These are phyloP conservation scores for Adansonia grandidieri DNA, from an alignment of 441 rosid genomes.

Conservation along the genomic window DNA sequence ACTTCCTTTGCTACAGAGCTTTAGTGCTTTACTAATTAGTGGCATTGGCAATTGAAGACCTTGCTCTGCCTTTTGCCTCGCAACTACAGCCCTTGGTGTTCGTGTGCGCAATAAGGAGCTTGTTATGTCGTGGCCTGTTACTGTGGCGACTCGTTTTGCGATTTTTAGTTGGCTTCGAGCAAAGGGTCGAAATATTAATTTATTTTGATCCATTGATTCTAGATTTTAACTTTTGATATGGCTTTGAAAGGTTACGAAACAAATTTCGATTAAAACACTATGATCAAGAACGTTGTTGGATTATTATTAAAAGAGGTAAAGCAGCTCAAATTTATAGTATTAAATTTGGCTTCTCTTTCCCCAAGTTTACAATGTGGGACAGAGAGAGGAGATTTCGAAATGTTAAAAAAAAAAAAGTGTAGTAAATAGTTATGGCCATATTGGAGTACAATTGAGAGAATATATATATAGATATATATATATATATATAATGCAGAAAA, in stretches of 20 bases:
- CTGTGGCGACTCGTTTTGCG: slow-evolving; percentile 37
- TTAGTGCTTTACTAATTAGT: not conserved
- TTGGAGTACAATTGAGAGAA: not conserved
- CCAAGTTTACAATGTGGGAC: slow-evolving; percentile 24
- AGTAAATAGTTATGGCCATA: not conserved
- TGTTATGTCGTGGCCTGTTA: slow-evolving; percentile 29
- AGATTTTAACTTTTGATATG: not conserved
- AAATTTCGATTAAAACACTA: slow-evolving; percentile 27
- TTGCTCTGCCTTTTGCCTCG: not conserved
- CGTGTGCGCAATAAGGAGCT: slow-evolving; percentile 20
- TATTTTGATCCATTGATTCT: not conserved
- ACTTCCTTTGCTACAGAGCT: not conserved
- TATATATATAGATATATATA: not conserved
- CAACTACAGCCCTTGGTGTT: not conserved
- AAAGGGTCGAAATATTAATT: not conserved
- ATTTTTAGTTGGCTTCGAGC: not conserved
- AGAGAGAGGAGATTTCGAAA: not conserved
- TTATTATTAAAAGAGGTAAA: not conserved
- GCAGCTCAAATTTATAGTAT: slow-evolving; percentile 23
- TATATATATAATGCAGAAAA: not conserved
- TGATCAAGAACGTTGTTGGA: slow-evolving; percentile 47
- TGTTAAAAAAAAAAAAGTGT: not conserved
- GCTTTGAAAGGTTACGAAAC: not conserved
- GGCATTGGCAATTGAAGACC: slow-evolving; percentile 15
- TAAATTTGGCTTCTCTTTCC: slow-evolving; percentile 30